Evolutionary conservation across 139 green algal genomes (phyloP), one percentile per base, ranked within the genome.

Genomic region (Tetradesmus obliquus): DNA sequence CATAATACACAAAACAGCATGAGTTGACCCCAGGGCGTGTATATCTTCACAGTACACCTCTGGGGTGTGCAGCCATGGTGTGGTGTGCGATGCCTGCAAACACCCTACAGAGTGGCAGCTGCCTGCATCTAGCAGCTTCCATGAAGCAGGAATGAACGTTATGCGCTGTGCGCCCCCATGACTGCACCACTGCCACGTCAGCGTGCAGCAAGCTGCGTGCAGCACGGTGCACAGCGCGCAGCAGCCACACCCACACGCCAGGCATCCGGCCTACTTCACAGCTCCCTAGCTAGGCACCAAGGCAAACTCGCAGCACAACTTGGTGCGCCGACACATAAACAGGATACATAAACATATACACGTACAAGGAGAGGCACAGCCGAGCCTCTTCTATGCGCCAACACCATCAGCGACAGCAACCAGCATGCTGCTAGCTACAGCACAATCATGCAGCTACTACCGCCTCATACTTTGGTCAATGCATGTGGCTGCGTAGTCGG

Each of bases 401-500:
- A 13, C 17, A 76, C 17, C 66, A 15, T 10, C 60, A 15, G 60
- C 60, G 2, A 13, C 60, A 71, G 60, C 60, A 71, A 13, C 7
- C 7, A 24, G 66, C 66, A 15, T 24, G 15, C 15, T 76, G 15
- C 60, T 19, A 76, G 1, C 3, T 24, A 4, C 66, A 76, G 66
- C 66, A 3, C 6, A 3, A 24, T 13, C 66, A 76, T 24, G 17
- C 66, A 76, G 17, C 17, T 45, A 76, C 66, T 76, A 76, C 15
- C 66, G 66, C 66, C 66, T n/a, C 66, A 24, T 76, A 19, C 66
- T 76, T 54, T 83, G 79, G 22, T 45, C 82, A 53, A 90, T 1
- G 51, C 86, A 90, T 20, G 69, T 79, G 22, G 86, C 53, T 22
- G 69, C 2, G 7, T 90, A 83, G 5, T 90, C 86, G 2, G 71